Conservation (phyloP, 495 filamentous ascomycete genomes). For the Xylaria castorea region DNA sequence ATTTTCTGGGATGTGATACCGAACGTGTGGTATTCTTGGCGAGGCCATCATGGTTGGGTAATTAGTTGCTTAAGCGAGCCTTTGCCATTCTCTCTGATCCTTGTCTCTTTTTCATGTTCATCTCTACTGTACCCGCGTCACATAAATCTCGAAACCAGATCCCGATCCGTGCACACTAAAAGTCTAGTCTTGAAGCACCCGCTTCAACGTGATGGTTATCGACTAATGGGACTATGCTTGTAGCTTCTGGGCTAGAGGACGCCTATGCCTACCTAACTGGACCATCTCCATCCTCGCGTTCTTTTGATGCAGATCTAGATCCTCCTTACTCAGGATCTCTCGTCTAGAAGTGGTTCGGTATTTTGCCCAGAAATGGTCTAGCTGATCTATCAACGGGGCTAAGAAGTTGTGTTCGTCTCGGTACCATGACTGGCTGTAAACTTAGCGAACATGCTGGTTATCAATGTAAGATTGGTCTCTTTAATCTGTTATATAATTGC, state of each 20-base stretch:
- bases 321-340: not conserved
- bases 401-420: constrained; percentile 12
- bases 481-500: not conserved
- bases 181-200: not conserved
- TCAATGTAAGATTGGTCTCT: not conserved
- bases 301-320: constrained; percentile 15
- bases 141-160: not conserved
- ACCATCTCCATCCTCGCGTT: not conserved
- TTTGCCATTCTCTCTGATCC: not conserved
- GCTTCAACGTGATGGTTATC: not conserved
- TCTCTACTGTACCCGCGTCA: not conserved
- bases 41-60: not conserved
- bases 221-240: not conserved
- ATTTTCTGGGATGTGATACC: not conserved
- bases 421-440: not conserved
- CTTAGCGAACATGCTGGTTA: not conserved
- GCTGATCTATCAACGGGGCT: constrained; percentile 23
- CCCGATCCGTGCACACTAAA: not conserved
- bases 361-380: constrained; percentile 26
- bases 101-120: not conserved
- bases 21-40: not conserved
- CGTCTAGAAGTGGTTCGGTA: constrained; percentile 12
- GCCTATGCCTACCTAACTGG: not conserved
- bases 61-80: constrained; percentile 3
- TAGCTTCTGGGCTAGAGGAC: not conserved